Conservation (phyloP, 768 basidiomycete genomes). For the Dentipellis fragilis region DNA sequence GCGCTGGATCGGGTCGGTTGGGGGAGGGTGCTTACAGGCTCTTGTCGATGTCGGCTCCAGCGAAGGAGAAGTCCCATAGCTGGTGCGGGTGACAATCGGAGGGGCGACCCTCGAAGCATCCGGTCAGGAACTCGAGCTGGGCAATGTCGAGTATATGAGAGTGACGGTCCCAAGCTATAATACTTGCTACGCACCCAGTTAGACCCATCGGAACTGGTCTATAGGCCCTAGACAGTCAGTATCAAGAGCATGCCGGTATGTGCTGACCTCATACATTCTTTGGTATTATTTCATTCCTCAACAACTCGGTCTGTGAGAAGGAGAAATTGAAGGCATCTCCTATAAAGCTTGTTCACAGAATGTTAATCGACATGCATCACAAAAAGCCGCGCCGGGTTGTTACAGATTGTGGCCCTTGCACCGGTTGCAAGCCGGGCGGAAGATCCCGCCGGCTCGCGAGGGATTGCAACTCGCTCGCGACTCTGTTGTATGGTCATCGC, state of each 20-base stretch:
- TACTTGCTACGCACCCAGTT: background rate
- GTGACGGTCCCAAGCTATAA: background rate
- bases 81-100: conserved; percentile 28
- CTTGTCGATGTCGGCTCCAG: conserved; percentile 23
- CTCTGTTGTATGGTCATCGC: too few relatives aligned
- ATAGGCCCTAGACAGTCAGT: background rate
- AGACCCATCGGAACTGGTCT: background rate
- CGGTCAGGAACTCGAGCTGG: conserved; percentile 44
- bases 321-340: background rate
- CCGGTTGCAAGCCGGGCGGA: too few relatives aligned
- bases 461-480: too few relatives aligned
- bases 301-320: background rate
- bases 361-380: background rate
- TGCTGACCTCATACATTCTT: background rate
- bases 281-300: background rate
- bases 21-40: conserved; percentile 3
- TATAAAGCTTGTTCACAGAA: background rate
- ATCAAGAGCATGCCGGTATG: background rate
- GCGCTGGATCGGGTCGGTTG: background rate
- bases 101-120: conserved; percentile 36
- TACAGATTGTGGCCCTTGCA: too few relatives aligned
- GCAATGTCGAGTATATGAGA: background rate
- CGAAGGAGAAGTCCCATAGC: conserved; percentile 49
- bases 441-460: too few relatives aligned
- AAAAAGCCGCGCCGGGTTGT: too few relatives aligned